Conservation (phyloP, 139 green algal genomes). For the Diplosphaera chodatii region DNA sequence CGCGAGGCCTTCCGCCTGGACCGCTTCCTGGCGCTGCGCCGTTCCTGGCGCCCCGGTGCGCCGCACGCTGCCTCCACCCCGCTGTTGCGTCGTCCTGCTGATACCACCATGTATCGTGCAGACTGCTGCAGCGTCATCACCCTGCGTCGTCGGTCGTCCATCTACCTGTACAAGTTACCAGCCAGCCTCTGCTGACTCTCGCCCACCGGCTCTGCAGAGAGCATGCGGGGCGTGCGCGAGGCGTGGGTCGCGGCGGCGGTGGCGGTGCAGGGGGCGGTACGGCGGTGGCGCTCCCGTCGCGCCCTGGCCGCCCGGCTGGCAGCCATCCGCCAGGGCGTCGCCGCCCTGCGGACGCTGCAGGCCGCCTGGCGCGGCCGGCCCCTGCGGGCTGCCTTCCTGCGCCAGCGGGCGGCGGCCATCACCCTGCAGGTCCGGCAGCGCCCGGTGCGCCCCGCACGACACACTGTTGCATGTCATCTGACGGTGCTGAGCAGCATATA, state of each 20-base stretch:
- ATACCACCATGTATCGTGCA: too few relatives aligned
- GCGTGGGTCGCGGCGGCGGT: constrained; percentile 42
- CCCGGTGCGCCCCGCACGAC: too few relatives aligned
- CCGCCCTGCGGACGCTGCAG: constrained; percentile 23
- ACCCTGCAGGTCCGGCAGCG: constrained; percentile 10
- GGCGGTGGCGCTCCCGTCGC: neutral
- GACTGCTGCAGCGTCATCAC: too few relatives aligned
- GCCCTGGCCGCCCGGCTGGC: constrained; percentile 28
- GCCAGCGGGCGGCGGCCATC: constrained; percentile 7
- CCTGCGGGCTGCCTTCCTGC: constrained; percentile 2
- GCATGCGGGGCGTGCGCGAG: neutral
- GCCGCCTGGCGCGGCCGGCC: constrained; percentile 32
- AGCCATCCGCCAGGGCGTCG: neutral
- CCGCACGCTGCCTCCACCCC: too few relatives aligned
- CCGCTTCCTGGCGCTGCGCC: neutral
- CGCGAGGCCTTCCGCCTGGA: neutral
- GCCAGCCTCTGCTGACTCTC: too few relatives aligned
- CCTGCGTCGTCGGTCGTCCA: too few relatives aligned
- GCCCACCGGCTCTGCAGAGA: neutral
- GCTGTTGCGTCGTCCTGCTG: too few relatives aligned
- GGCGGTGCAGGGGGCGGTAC: constrained; percentile 26
- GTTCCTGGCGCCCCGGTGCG: neutral
- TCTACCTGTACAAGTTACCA: too few relatives aligned
- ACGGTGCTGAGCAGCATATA: constrained; percentile 7
- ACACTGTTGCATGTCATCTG: too few relatives aligned